phyloP scores from a whole-genome alignment of 2,329 filamentous ascomycete species.

The Akanthomyces dipterigenus region DNA sequence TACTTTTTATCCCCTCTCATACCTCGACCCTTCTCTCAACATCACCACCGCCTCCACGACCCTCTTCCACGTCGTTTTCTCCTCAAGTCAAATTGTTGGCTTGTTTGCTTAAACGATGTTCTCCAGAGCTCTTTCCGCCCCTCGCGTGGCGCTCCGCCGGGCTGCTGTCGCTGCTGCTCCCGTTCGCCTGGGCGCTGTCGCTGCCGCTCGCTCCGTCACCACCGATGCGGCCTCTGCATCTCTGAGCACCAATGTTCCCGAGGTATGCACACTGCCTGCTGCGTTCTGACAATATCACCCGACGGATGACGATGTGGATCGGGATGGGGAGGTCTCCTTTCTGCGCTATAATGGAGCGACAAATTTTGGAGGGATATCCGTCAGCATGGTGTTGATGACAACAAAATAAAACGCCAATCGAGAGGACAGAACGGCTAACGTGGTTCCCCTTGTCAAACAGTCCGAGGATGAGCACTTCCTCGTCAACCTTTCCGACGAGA shows the following conservation, averaged over 20 bases:
- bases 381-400: background rate
- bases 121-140: slow-evolving; percentile 59
- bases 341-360: background rate
- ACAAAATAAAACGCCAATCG: background rate
- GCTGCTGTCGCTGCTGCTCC: slow-evolving; percentile 40
- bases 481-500: slow-evolving; percentile 91
- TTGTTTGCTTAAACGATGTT: slow-evolving; percentile 47
- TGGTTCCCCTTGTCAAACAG: slow-evolving; percentile 35
- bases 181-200: slow-evolving; percentile 23
- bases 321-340: background rate
- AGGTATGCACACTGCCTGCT: slow-evolving; percentile 29
- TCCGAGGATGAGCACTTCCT: slow-evolving; percentile 91
- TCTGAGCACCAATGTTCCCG: slow-evolving; percentile 64
- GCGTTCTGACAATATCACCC: background rate
- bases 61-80: background rate
- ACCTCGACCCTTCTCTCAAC: slow-evolving; percentile 22
- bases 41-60: background rate
- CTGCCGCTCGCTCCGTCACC: slow-evolving; percentile 70
- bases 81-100: background rate
- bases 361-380: background rate
- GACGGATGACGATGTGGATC: background rate
- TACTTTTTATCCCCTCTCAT: slow-evolving; percentile 22
- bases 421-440: background rate
- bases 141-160: slow-evolving; percentile 52
- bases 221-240: slow-evolving; percentile 92